Conservation (phyloP, 495 filamentous ascomycete genomes). For the Tuber magnatum region DNA sequence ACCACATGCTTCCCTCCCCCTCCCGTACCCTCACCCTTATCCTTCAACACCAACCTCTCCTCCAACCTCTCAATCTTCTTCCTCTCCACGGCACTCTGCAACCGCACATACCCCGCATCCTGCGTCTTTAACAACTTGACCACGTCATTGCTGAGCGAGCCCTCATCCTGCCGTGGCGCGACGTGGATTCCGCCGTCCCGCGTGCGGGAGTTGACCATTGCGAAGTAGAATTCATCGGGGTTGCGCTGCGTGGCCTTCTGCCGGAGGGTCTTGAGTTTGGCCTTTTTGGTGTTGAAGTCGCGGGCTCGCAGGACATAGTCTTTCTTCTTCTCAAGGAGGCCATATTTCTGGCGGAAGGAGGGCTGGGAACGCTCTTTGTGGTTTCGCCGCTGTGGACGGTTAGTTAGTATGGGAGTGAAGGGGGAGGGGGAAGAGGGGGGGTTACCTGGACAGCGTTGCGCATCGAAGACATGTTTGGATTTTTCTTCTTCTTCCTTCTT, state of each 20-base stretch:
- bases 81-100: constrained; percentile 54
- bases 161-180: constrained; percentile 49
- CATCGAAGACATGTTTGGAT: constrained; percentile 63
- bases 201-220: constrained; percentile 61
- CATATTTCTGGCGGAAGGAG: constrained; percentile 69
- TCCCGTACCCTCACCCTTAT: constrained; percentile 43
- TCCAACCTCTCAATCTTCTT: constrained; percentile 56
- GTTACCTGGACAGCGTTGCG: constrained; percentile 67
- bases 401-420: not conserved
- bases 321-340: constrained; percentile 85
- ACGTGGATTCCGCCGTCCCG: constrained; percentile 58
- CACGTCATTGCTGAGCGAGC: constrained; percentile 55
- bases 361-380: constrained; percentile 88
- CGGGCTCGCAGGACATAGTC: constrained; percentile 87
- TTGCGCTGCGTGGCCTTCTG: constrained; percentile 80
- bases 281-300: constrained; percentile 81
- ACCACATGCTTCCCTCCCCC: constrained; percentile 47
- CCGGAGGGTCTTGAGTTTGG: constrained; percentile 65
- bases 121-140: constrained; percentile 92
- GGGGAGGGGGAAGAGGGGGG: not conserved
- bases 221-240: constrained; percentile 93
- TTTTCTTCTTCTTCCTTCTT: not conserved
- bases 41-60: constrained; percentile 45
- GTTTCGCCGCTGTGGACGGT: constrained; percentile 48
- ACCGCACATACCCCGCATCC: constrained; percentile 80